phyloP scores from a whole-genome alignment of 2,329 filamentous ascomycete genomes.

The Graphium sp. region DNA sequence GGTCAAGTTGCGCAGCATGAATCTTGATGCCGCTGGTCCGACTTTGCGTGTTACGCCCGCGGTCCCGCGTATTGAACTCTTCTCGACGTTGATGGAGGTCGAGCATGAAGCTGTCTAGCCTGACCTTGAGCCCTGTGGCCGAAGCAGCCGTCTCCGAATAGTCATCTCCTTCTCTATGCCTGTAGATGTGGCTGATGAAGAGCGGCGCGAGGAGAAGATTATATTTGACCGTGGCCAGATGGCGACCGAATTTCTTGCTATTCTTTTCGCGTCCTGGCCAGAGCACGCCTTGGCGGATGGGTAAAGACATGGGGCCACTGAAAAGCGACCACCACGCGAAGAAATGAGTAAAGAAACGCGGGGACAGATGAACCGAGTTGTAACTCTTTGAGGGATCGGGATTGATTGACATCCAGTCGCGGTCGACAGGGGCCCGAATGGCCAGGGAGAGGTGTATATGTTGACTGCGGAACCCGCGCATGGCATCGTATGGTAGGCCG shows the following conservation, averaged over 20 bases:
- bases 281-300: conserved; percentile 77
- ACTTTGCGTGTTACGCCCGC: conserved; percentile 57
- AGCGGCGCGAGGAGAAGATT: conserved; percentile 81
- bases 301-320: conserved; percentile 83
- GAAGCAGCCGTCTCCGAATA: conserved; percentile 62
- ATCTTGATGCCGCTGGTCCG: conserved; percentile 90
- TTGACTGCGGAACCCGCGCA: conserved; percentile 86
- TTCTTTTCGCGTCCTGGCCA: conserved; percentile 92
- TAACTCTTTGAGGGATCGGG: conserved; percentile 72
- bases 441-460: conserved; percentile 93
- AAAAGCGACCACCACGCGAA: conserved; percentile 97
- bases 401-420: conserved; percentile 69
- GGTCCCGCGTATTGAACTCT: conserved; percentile 70
- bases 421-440: conserved; percentile 69
- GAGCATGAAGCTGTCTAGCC: conserved; percentile 92
- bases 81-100: conserved; percentile 90
- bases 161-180: conserved; percentile 90
- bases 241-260: conserved; percentile 95
- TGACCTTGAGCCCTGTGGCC: conserved; percentile 90
- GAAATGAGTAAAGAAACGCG: conserved; percentile 96
- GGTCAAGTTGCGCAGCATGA: conserved; percentile 82
- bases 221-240: conserved; percentile 97
- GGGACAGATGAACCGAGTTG: conserved; percentile 88
- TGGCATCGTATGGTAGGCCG: conserved; percentile 64
- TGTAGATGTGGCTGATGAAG: conserved; percentile 94